Base-by-base conservation (phyloP, 2,329 filamentous ascomycete species). In the Gaeumannomyces tritici region DNA sequence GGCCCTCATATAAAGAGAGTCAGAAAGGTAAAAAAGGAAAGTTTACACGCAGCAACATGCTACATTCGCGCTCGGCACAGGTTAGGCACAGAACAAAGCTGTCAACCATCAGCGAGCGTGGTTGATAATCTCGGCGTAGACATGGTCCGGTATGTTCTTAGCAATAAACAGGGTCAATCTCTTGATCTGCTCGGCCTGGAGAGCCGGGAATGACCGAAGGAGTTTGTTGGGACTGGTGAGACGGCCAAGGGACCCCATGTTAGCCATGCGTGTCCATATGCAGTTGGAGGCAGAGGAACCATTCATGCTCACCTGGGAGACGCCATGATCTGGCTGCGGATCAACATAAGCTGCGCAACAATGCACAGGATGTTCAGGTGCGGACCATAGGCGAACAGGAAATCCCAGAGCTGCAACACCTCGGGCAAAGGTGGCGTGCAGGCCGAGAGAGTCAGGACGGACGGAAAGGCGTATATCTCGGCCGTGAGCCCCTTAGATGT, bases 301-400 rank as follows among this genome's bases (percentile, higher is more conserved):
- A 28, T 11, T 47, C 51, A 54, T 61, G 54, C 80, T 67, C 78
- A 96, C 93, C 90, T 96, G 8, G 89, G 83, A 63, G 90, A 96
- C 63, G 86, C 86, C 68, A 99, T 77, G 61, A 99, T 87, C 65
- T 91, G 87, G 63, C 93, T 89, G 64, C 93, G 83, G 76, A 97
- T 91, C 69, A 96, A 84, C 59, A 97, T 88, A 61, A 99, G 79
- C 76, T 99, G 95, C 18, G 93, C 93, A 21, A 98, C 95, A 66
- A 99, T 97, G 73, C 95, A 98, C 27, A 99, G 77, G 62, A 99
- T 91, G 71, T 99, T 99, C 65, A 99, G 75, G 73, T 99, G 95
- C 47, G 92, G 88, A 0, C 95, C 95, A 68, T 97, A 99, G 0
- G 95, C 93, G 71, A 99, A 96, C 27, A 99, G 76, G 69, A 99